phyloP scores from a whole-genome alignment of 257 asterid genomes.

The Fraxinus americana region DNA sequence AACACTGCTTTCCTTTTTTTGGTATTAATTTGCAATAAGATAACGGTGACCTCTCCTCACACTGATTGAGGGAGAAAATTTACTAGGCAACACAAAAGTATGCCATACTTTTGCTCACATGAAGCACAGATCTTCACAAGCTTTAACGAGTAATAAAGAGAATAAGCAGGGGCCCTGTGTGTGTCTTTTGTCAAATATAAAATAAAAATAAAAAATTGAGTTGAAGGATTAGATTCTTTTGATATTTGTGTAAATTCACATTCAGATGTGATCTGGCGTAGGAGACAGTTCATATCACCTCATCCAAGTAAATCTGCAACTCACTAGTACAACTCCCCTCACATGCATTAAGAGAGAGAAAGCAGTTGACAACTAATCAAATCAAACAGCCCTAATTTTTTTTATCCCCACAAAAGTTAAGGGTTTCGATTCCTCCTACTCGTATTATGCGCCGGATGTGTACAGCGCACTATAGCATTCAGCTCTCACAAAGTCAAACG shows the following conservation, averaged over 20 bases:
- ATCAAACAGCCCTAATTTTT: constrained; percentile 21
- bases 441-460: constrained; percentile 47
- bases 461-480: constrained; percentile 40
- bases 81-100: not conserved
- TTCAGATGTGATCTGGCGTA: constrained; percentile 42
- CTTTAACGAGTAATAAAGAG: not conserved
- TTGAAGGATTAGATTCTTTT: constrained; percentile 41
- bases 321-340: constrained; percentile 27
- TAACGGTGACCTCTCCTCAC: not conserved
- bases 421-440: constrained; percentile 28
- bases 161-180: not conserved
- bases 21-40: too few relatives aligned
- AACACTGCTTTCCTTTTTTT: too few relatives aligned
- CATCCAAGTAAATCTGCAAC: constrained; percentile 25
- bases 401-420: constrained; percentile 18
- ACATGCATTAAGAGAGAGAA: constrained; percentile 42
- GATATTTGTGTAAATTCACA: constrained; percentile 43
- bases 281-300: constrained; percentile 21
- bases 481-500: not conserved
- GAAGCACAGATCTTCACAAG: not conserved
- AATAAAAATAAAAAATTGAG: constrained; percentile 9
- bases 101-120: not conserved
- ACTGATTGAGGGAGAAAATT: not conserved
- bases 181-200: not conserved
- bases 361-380: constrained; percentile 38